phyloP scores from a whole-genome alignment of 345 rosid genomes.

The Euclidium syriacum region DNA sequence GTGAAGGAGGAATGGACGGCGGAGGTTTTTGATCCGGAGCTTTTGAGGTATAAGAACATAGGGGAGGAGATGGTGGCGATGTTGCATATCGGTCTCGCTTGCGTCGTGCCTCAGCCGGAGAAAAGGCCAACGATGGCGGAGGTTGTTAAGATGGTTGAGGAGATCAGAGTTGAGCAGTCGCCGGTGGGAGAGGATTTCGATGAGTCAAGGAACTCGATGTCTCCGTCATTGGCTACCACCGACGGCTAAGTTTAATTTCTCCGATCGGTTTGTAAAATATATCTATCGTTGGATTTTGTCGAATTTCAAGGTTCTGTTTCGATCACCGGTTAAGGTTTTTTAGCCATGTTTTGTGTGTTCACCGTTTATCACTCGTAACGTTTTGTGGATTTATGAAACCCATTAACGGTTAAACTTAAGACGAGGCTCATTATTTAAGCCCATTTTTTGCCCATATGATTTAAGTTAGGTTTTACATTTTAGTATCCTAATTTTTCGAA shows the following conservation, averaged over 20 bases:
- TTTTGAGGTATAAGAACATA: constrained; percentile 88
- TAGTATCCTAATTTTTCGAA: background rate
- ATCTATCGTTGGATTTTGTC: background rate
- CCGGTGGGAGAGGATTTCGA: constrained; percentile 90
- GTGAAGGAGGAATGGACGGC: constrained; percentile 98
- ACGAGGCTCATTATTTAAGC: background rate
- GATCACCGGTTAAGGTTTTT: background rate
- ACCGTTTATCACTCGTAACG: background rate
- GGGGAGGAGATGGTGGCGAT: constrained; percentile 87
- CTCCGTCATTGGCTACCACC: constrained; percentile 85
- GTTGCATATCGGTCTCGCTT: constrained; percentile 86
- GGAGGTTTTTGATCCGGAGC: constrained; percentile 93
- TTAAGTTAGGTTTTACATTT: background rate
- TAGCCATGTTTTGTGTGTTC: constrained; percentile 9
- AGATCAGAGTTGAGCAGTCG: constrained; percentile 89
- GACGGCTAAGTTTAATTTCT: constrained; percentile 38
- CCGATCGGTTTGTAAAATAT: background rate
- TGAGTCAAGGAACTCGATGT: constrained; percentile 80
- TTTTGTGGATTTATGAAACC: constrained; percentile 7
- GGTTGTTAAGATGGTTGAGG: constrained; percentile 87
- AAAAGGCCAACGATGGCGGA: constrained; percentile 81
- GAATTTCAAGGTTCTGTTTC: constrained; percentile 6
- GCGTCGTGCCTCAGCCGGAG: constrained; percentile 70
- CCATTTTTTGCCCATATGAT: background rate
- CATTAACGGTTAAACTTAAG: background rate